Conservation (phyloP, 805 yeast genomes). For the Cyberlindnera misumaiensis region DNA sequence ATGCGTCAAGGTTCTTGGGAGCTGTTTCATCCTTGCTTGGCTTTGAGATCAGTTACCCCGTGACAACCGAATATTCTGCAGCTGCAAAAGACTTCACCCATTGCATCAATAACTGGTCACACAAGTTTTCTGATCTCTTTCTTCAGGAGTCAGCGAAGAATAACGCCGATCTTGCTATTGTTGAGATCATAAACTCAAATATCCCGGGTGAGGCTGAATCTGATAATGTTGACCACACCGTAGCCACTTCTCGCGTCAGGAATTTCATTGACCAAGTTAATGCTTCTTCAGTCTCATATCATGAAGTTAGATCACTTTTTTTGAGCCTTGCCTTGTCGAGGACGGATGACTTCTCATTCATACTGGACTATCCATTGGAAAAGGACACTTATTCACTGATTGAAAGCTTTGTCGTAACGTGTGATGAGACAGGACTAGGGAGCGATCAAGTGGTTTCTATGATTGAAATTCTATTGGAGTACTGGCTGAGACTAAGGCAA, state of each 20-base stretch:
- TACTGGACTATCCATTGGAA: conserved; percentile 36
- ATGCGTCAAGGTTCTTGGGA: conserved; percentile 6
- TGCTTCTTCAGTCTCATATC: conserved; percentile 26
- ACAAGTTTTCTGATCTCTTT: conserved; percentile 23
- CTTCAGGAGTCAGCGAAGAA: conserved; percentile 7
- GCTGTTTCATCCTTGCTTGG: conserved; percentile 6
- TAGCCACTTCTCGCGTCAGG: neutral
- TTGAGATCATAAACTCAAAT: conserved; percentile 26
- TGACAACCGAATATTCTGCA: neutral
- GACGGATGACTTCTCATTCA: conserved; percentile 20
- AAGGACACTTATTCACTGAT: conserved; percentile 4
- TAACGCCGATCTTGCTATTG: conserved; percentile 18
- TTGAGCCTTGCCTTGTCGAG: conserved; percentile 20
- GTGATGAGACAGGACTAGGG: conserved; percentile 16
- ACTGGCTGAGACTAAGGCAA: conserved; percentile 28
- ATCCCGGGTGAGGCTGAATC: conserved; percentile 15
- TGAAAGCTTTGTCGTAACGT: conserved; percentile 14
- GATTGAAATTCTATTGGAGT: conserved; percentile 41
- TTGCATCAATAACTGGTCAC: conserved; percentile 19
- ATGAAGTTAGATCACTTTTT: conserved; percentile 30
- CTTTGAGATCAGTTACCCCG: neutral
- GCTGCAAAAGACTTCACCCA: conserved; percentile 10
- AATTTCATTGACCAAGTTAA: conserved; percentile 21
- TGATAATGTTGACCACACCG: neutral
- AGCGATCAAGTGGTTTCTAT: conserved; percentile 24